Conservation (phyloP, 371 early-diverging fungal species). For the Mortierella sp. region DNA sequence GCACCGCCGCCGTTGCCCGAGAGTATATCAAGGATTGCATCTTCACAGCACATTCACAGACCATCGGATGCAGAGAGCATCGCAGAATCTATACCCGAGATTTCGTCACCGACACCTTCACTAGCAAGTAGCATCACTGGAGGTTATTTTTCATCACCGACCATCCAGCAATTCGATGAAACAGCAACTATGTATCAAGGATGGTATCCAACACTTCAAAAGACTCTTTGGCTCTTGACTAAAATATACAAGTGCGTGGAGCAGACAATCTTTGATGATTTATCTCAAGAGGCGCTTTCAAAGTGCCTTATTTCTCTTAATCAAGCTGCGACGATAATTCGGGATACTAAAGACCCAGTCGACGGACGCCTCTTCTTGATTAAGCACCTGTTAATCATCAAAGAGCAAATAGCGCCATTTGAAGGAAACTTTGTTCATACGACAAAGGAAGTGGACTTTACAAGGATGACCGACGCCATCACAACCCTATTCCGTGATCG, state of each 20-base stretch:
- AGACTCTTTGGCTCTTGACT: conserved; percentile 83
- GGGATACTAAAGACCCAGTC: conserved; percentile 63
- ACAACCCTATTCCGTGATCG: conserved; percentile 44
- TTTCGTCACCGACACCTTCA: conserved; percentile 44
- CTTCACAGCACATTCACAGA: conserved; percentile 45
- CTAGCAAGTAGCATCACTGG: conserved; percentile 59
- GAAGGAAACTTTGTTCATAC: conserved; percentile 79
- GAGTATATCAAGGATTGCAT: conserved; percentile 12
- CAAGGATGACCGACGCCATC: conserved; percentile 62
- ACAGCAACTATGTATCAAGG: conserved; percentile 65
- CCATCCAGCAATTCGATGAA: conserved; percentile 48
- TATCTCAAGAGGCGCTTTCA: conserved; percentile 86
- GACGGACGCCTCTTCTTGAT: conserved; percentile 86
- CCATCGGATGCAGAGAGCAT: conserved; percentile 45
- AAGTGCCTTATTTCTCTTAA: conserved; percentile 74
- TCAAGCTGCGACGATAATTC: conserved; percentile 29
- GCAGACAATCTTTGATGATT: conserved; percentile 82
- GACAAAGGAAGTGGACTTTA: conserved; percentile 78
- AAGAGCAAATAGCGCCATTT: conserved; percentile 85
- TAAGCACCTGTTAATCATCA: conserved; percentile 83
- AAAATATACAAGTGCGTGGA: conserved; percentile 83
- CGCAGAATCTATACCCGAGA: conserved; percentile 47
- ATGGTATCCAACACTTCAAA: conserved; percentile 87
- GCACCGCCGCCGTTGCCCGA: conserved; percentile 22
- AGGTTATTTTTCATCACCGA: conserved; percentile 44